phyloP scores from a whole-genome alignment of 768 basidiomycete species.

The Leccinellum albellum region DNA sequence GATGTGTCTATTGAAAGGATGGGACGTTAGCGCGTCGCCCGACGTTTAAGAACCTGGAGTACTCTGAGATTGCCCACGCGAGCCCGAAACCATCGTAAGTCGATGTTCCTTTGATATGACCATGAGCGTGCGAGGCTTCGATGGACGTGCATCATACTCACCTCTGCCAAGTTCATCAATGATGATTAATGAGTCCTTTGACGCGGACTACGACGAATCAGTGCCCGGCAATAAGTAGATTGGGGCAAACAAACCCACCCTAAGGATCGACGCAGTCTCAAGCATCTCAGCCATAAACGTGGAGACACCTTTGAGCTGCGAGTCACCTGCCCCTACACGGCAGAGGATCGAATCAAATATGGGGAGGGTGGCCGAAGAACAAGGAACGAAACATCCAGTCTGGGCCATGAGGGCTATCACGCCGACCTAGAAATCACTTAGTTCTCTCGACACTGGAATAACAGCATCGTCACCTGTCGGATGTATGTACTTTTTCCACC shows the following conservation, averaged over 20 bases:
- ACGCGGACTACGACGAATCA: slow-evolving; percentile 63
- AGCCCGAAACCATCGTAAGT: slow-evolving; percentile 97
- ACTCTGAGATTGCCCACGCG: slow-evolving; percentile 99
- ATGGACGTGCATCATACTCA: slow-evolving; percentile 23
- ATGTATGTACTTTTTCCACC: slow-evolving; percentile 98
- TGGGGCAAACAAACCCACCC: slow-evolving; percentile 43
- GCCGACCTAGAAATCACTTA: slow-evolving; percentile 56
- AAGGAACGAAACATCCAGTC: slow-evolving; percentile 93
- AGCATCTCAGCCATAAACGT: slow-evolving; percentile 99
- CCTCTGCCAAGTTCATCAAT: slow-evolving; percentile 96
- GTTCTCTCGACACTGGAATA: background rate
- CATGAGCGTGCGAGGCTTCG: background rate
- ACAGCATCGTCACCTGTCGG: slow-evolving; percentile 56
- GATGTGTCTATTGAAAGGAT: slow-evolving; percentile 63
- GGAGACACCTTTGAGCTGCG: slow-evolving; percentile 94
- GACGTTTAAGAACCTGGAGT: slow-evolving; percentile 19
- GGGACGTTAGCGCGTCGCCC: background rate
- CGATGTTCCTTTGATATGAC: slow-evolving; percentile 63
- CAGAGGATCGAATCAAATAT: slow-evolving; percentile 96
- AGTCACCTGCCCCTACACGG: slow-evolving; percentile 95
- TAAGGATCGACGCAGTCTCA: slow-evolving; percentile 92
- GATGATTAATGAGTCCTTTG: slow-evolving; percentile 89
- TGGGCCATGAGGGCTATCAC: slow-evolving; percentile 98
- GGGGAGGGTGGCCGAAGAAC: slow-evolving; percentile 78
- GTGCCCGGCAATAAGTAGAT: background rate